phyloP scores from a whole-genome alignment of 257 asterid species.

The Knoxia roxburghii region DNA sequence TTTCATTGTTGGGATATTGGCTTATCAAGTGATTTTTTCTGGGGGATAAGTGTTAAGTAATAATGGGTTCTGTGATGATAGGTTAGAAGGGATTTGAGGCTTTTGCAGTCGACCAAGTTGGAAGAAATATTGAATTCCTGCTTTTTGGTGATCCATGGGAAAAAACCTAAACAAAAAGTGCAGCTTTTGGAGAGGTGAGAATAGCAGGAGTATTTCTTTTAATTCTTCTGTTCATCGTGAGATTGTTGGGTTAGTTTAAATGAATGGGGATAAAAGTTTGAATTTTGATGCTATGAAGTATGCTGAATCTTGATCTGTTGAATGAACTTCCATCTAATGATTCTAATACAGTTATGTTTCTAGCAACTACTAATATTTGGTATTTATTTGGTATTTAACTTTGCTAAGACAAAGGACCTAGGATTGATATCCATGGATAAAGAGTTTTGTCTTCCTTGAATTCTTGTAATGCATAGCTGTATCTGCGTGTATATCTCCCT shows the following conservation, averaged over 20 bases:
- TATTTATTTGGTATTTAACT: no score
- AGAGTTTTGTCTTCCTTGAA: background rate
- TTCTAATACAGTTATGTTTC: no score
- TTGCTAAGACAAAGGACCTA: background rate
- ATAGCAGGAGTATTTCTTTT: background rate
- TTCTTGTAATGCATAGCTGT: background rate
- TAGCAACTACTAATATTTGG: no score
- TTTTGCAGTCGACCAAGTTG: slow-evolving; percentile 56
- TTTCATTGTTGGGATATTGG: background rate
- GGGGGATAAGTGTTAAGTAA: no score
- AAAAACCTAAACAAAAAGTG: slow-evolving; percentile 80
- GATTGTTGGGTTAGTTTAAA: no score
- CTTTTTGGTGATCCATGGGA: slow-evolving; percentile 61
- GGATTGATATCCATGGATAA: background rate
- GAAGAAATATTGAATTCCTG: slow-evolving; percentile 65
- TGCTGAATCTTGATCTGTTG: background rate
- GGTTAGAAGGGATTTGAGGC: slow-evolving; percentile 88
- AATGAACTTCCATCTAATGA: background rate
- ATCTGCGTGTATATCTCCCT: no score
- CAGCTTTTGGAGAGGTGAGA: slow-evolving; percentile 75
- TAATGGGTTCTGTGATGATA: slow-evolving; percentile 16
- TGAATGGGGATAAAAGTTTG: no score
- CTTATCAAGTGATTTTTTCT: background rate
- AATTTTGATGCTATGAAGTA: no score
- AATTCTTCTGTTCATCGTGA: background rate